A percentile compares a stretch with the other conserved stretches of the same genome.
Evolutionary conservation across 31 red algal genomes (phyloP).

Genomic region (Asparagopsis taxiformis): DNA sequence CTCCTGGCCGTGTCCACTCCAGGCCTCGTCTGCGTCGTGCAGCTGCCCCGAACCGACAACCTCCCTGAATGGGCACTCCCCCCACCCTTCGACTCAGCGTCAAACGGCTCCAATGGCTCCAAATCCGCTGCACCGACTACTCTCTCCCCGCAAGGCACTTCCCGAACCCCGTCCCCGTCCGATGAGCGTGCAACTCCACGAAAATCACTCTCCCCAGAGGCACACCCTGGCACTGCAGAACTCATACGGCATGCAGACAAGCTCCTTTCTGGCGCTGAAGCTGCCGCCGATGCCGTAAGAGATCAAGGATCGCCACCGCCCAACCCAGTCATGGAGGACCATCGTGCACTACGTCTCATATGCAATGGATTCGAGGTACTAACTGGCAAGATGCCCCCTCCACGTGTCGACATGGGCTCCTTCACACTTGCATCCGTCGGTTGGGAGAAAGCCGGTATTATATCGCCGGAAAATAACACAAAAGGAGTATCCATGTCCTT

Average conservation of each 20-base stretch:
- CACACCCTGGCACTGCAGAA: slow-evolving; percentile 1
- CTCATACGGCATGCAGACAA: slow-evolving; percentile 17
- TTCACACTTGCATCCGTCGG: slow-evolving; percentile 54
- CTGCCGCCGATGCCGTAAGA: slow-evolving; percentile 8
- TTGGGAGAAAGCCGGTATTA: slow-evolving; percentile 67
- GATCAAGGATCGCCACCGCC: slow-evolving; percentile 26
- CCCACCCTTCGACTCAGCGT: slow-evolving; percentile 21
- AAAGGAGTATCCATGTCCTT: slow-evolving; percentile 45
- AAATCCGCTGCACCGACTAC: slow-evolving; percentile 34
- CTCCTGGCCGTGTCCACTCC: slow-evolving; percentile 61
- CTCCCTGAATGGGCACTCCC: slow-evolving; percentile 32
- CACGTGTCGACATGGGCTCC: slow-evolving; percentile 27
- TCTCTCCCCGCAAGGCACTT: slow-evolving; percentile 27
- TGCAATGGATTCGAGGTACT: slow-evolving; percentile 71
- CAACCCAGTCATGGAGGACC: slow-evolving; percentile 9
- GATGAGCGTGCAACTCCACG: slow-evolving; percentile 23
- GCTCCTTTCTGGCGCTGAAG: slow-evolving; percentile 10
- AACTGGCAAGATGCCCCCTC: slow-evolving; percentile 61
- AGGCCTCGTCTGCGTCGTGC: slow-evolving; percentile 44
- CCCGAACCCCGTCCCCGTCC: slow-evolving; percentile 45
- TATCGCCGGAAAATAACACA: slow-evolving; percentile 14
- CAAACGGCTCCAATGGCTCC: slow-evolving; percentile 35
- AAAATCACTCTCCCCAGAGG: slow-evolving; percentile 37
- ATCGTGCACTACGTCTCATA: slow-evolving; percentile 36
- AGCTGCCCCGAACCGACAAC: slow-evolving; percentile 26